Evolutionary conservation across 768 basidiomycete genomes (phyloP).

Genomic region (Lentinula lateritia): DNA sequence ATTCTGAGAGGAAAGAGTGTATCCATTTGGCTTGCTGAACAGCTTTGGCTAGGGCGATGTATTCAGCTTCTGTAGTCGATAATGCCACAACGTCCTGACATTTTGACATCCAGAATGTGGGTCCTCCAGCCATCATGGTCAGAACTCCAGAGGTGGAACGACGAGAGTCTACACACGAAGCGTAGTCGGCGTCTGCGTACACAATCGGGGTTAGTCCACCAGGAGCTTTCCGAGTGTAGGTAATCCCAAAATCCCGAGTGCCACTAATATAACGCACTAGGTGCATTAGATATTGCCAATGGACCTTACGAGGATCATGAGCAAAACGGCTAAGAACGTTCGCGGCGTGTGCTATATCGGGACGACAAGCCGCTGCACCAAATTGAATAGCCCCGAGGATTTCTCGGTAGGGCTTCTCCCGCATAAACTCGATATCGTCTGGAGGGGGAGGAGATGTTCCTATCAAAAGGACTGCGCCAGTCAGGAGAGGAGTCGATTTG

Average conservation of each 20-base stretch:
- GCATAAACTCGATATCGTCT: too few species aligned
- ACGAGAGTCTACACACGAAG: not conserved
- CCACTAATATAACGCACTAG: conserved; percentile 1
- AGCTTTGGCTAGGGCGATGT: not conserved
- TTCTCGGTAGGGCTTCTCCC: too few species aligned
- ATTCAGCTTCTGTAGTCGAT: not conserved
- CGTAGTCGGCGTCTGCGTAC: too few species aligned
- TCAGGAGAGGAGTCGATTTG: conserved; percentile 7
- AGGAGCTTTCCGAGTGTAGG: not conserved
- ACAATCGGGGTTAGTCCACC: too few species aligned
- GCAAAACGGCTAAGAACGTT: not conserved
- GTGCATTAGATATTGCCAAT: conserved; percentile 4
- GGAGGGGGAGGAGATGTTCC: not conserved
- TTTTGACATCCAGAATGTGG: not conserved
- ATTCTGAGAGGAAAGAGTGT: not conserved
- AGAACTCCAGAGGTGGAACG: not conserved
- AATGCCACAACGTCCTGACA: not conserved
- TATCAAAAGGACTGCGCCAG: not conserved
- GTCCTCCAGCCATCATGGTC: not conserved
- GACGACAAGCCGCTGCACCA: too few species aligned
- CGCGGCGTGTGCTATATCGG: too few species aligned
- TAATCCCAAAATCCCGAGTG: not conserved
- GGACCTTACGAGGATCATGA: not conserved
- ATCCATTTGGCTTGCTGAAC: not conserved
- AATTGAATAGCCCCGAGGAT: too few species aligned